Evolutionary conservation across 75 land plant genomes (phyloP), one percentile per base, ranked within the genome.

Genomic region (Pinus taeda): DNA sequence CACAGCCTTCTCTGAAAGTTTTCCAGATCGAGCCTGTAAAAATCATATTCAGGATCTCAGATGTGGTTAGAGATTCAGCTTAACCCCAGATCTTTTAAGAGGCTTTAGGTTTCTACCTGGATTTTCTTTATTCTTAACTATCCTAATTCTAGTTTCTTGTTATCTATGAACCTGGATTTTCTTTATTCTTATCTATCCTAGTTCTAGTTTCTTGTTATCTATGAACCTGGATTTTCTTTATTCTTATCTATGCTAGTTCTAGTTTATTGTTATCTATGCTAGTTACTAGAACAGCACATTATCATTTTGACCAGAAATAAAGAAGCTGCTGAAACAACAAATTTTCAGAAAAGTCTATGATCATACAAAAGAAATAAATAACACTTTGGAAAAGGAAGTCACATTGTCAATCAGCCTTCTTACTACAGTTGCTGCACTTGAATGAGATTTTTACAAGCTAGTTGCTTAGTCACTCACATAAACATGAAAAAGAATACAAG

Each of bases 11-110:
- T 89, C 83, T 9, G 96, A 70, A 36, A 93, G 90, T 78, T 84
- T 86, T 6, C 92, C 94, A 37, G 73, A 57, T 6, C 94, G 83
- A 42, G 89, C 92, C 97, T 94, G 87, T 81, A 89, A 75, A 71
- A 63, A 17, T 69, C 75, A 74, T 57, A 17, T 15, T 57, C 37
- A 29, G 33, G 65, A 69, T 74, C 61, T 29, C 8, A 74, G 69
- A 29, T 57, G 26, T 7, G 57, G 60, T 74, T 3, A 13, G 21
- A 15, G 2, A 33, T 33, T 33, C 33, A 33, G 33, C 55, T 49
- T 49, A 49, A 49, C 1, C 55, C 12, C 12, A 49, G 55, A 49
- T 49, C 11, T 49, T 49, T 49, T 49, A 49, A 49, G 55, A 1
- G 11, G 55, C 12, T 11, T 8, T 49, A 49, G 55, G 55, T 9